phyloP scores from a whole-genome alignment of 768 basidiomycete species.

The Chalciporus pseudorubinellus region DNA sequence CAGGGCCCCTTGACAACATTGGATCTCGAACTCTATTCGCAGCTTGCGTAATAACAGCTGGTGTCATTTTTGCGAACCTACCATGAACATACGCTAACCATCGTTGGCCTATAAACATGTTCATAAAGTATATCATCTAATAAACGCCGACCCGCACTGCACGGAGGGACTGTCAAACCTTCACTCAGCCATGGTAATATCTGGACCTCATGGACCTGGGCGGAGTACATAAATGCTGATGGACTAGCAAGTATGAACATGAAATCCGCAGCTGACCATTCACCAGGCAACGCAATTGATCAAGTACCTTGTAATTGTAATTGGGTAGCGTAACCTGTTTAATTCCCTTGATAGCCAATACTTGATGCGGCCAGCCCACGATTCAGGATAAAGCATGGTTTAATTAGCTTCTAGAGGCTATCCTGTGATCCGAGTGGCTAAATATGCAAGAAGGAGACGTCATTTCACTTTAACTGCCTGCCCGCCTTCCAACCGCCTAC shows the following conservation, averaged over 20 bases:
- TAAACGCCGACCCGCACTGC: slow-evolving; percentile 17
- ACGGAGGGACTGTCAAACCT: slow-evolving; percentile 16
- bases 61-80: no score
- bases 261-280: slow-evolving; percentile 12
- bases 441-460: slow-evolving; percentile 16
- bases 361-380: slow-evolving; percentile 19
- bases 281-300: slow-evolving; percentile 8
- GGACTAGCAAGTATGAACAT: slow-evolving; percentile 1
- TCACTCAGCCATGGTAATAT: neutral
- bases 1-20: no score
- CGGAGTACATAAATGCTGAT: neutral
- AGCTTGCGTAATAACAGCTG: no score
- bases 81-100: neutral
- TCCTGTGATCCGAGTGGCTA: slow-evolving; percentile 29
- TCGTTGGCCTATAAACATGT: neutral
- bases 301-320: slow-evolving; percentile 14
- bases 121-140: slow-evolving; percentile 13
- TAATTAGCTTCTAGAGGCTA: slow-evolving; percentile 22
- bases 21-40: no score
- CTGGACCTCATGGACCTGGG: slow-evolving; percentile 1
- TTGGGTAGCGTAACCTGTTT: slow-evolving; percentile 4
- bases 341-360: slow-evolving; percentile 22
- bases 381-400: slow-evolving; percentile 19
- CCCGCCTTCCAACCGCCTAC: slow-evolving; percentile 57
- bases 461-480: slow-evolving; percentile 55